phyloP scores from a whole-genome alignment of 2,329 filamentous ascomycete species.

The Pseudogymnoascus sp. region DNA sequence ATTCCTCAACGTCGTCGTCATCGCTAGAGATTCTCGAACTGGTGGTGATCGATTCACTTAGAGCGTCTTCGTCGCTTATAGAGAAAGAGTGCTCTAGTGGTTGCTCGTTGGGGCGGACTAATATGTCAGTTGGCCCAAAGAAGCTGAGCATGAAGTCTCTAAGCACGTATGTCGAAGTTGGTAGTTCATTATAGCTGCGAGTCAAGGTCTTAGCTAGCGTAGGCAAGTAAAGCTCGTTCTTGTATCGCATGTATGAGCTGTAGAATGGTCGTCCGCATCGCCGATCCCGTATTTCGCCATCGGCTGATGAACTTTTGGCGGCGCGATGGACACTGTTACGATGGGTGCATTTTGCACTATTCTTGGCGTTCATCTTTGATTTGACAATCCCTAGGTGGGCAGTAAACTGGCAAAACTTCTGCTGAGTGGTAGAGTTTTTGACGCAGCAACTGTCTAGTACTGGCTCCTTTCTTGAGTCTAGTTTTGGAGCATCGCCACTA shows the following conservation, averaged over 20 bases:
- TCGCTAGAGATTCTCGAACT: too few relatives aligned
- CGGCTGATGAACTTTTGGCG: neutral
- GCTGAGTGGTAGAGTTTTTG: neutral
- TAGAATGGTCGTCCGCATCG: neutral
- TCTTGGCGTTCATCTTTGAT: neutral
- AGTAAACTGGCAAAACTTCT: neutral
- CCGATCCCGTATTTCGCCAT: neutral
- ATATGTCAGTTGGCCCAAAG: neutral
- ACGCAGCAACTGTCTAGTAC: neutral
- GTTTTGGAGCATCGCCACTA: neutral
- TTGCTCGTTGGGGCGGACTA: neutral
- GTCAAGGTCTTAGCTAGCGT: neutral
- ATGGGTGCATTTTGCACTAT: neutral
- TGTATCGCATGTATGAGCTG: neutral
- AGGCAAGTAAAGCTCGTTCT: neutral
- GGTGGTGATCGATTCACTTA: too few relatives aligned
- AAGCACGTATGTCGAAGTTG: neutral
- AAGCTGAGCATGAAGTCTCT: neutral
- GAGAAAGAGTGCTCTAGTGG: neutral
- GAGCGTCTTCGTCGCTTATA: neutral
- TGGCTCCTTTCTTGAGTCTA: neutral
- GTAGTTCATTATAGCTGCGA: neutral
- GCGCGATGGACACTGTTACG: neutral
- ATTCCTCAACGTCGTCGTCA: neutral
- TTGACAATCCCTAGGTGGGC: neutral